Evolutionary conservation across 805 yeast species (phyloP).

Genomic region (Candida dajiaensis): DNA sequence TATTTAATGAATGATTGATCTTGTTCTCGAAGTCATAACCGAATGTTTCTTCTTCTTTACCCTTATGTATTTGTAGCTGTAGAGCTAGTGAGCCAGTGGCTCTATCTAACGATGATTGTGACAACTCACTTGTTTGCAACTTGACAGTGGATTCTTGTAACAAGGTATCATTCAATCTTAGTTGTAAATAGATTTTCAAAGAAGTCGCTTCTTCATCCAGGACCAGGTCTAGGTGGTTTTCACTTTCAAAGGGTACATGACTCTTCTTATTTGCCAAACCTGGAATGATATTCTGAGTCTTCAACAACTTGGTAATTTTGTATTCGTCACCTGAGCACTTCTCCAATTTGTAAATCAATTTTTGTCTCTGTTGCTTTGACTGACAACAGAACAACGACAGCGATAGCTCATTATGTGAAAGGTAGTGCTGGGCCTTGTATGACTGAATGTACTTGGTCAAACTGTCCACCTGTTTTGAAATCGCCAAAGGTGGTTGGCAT

Average conservation of each 20-base stretch:
- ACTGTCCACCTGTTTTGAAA: neutral
- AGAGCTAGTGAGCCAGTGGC: neutral
- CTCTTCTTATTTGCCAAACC: constrained; percentile 1
- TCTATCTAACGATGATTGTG: neutral
- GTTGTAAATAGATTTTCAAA: constrained; percentile 6
- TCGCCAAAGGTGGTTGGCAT: neutral
- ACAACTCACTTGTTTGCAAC: neutral
- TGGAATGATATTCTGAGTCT: constrained; percentile 5
- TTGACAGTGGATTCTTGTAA: constrained; percentile 5
- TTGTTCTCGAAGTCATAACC: constrained; percentile 9
- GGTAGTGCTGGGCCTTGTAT: neutral
- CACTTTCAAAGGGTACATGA: neutral
- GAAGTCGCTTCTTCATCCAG: constrained; percentile 12
- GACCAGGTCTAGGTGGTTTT: constrained; percentile 11
- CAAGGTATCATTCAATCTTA: constrained; percentile 3
- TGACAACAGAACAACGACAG: constrained; percentile 8
- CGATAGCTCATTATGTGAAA: neutral
- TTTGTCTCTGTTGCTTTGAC: constrained; percentile 5
- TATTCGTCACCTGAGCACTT: neutral
- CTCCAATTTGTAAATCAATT: constrained; percentile 4
- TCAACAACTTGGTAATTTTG: neutral
- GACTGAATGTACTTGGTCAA: constrained; percentile 1
- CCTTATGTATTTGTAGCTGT: constrained; percentile 1
- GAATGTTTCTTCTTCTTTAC: constrained; percentile 5
- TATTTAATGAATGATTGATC: constrained; percentile 6